phyloP scores from a whole-genome alignment of 768 basidiomycete species.

The Collybia sp. region DNA sequence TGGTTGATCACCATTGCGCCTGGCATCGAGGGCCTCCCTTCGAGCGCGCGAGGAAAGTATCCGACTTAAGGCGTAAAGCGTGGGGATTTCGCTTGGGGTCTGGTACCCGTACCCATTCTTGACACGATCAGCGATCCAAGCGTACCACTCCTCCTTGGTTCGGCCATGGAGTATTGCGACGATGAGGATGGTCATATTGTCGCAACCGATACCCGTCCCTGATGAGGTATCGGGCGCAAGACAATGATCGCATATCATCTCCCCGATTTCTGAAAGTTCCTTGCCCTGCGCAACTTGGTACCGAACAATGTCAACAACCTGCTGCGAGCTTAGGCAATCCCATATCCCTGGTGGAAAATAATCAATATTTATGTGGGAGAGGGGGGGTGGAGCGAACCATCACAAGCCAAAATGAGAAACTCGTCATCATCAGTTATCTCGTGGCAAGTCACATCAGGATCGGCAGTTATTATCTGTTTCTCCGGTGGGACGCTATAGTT shows the following conservation, averaged over 20 bases:
- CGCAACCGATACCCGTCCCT: slow-evolving; percentile 92
- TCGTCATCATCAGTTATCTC: slow-evolving; percentile 86
- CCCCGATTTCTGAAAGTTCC: slow-evolving; percentile 77
- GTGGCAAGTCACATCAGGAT: slow-evolving; percentile 88
- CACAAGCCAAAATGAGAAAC: slow-evolving; percentile 94
- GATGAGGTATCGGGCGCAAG: slow-evolving; percentile 91
- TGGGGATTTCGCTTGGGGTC: slow-evolving; percentile 73
- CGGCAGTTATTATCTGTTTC: slow-evolving; percentile 89
- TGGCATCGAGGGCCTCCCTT: slow-evolving; percentile 53
- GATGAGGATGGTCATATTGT: slow-evolving; percentile 97
- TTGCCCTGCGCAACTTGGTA: slow-evolving; percentile 76
- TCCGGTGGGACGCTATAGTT: slow-evolving; percentile 78
- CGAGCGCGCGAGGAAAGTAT: slow-evolving; percentile 59
- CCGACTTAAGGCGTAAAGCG: slow-evolving; percentile 68
- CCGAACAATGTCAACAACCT: slow-evolving; percentile 86
- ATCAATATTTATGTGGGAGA: slow-evolving; percentile 3
- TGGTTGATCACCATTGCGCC: slow-evolving; percentile 13
- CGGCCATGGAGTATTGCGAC: slow-evolving; percentile 84
- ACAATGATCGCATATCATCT: slow-evolving; percentile 88
- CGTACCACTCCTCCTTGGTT: slow-evolving; percentile 89
- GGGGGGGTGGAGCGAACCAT: slow-evolving; percentile 53
- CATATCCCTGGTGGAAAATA: slow-evolving; percentile 76
- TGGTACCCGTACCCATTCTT: slow-evolving; percentile 68
- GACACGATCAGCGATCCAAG: slow-evolving; percentile 84
- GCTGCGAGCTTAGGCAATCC: slow-evolving; percentile 94